A percentile compares a stretch with the other conserved stretches of the same genome.
Evolutionary conservation across 2,329 filamentous ascomycete genomes (phyloP).

Genomic region (Ophiocordyceps polyrhachis-furcata): DNA sequence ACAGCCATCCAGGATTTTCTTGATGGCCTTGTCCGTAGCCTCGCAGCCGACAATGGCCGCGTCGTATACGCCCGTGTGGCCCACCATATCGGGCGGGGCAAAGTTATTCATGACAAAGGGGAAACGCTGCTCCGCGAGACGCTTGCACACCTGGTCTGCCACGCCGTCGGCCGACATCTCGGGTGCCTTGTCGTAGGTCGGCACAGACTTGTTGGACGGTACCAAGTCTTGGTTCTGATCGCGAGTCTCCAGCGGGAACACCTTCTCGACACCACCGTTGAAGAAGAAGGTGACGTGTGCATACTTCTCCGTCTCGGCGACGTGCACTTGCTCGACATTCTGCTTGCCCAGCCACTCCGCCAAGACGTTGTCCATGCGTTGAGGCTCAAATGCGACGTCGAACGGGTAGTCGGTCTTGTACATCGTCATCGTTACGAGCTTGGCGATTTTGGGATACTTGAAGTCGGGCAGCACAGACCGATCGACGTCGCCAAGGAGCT

Average conservation of each 20-base stretch:
- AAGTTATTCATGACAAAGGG: conserved; percentile 99
- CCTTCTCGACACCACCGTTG: conserved; percentile 96
- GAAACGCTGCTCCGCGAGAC: conserved; percentile 68
- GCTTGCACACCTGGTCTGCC: conserved; percentile 75
- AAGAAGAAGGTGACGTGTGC: conserved; percentile 99
- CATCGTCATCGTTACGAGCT: conserved; percentile 86
- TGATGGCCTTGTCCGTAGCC: conserved; percentile 87
- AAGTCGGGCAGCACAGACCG: conserved; percentile 82
- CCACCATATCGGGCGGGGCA: conserved; percentile 97
- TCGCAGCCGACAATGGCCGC: conserved; percentile 71
- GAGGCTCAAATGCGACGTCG: conserved; percentile 78
- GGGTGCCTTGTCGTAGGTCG: conserved; percentile 87
- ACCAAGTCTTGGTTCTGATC: conserved; percentile 67
- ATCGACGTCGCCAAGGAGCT: conserved; percentile 82
- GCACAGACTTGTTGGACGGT: conserved; percentile 71
- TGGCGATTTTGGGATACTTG: conserved; percentile 75
- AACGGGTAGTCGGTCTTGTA: conserved; percentile 96
- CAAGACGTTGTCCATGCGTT: conserved; percentile 95
- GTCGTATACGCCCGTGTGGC: conserved; percentile 94
- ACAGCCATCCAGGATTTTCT: conserved; percentile 79
- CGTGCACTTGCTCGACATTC: conserved; percentile 77
- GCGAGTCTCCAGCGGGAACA: conserved; percentile 76
- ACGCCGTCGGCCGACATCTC: conserved; percentile 91
- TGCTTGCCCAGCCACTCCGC: conserved; percentile 92
- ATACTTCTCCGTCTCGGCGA: conserved; percentile 98